Base-by-base conservation (phyloP, 371 early-diverging fungal genomes). In the Nematocida ironsii region DNA sequence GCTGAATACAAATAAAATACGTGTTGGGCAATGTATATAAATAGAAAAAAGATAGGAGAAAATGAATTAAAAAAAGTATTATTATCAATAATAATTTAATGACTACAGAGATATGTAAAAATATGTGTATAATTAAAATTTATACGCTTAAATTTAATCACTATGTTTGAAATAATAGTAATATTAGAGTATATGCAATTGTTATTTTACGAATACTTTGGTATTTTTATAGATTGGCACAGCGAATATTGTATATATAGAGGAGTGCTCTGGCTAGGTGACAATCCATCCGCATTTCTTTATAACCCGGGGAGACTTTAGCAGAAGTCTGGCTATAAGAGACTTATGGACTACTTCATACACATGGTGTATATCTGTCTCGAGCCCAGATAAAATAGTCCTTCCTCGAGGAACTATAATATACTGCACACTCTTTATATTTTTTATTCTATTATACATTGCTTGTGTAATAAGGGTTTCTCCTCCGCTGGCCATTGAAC, bases 401-500 rank as follows among this genome's bases (percentile, higher is more conserved):
- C 66, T 56, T 64, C 76, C 76, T 39, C 76, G 20, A 2, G 76
- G 68, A 0, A 75, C 67, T 16, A 75, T 45, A 1, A 67, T 54
- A 42, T 68, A 75, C 68, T 13, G 13, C 33, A 9, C 18, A 7
- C 6, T 64, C 54, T 69, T 66, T n/a, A 55, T 58, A 18, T 75
- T 69, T 64, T 75, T 75, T 39, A 75, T 50, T 42, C 69, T 33
- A 67, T 82, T 73, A 61, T 82, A 82, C 55, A 73, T 48, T 5
- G 72, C 33, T 7, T 72, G 67, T 16, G 82, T 83, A 25, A 82
- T 82, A 23, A 67, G 74, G 16, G 94, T 93, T 82, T 95, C 94
- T 4, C 95, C 95, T 42, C 94, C 95, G 78, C 94, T 93, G 0
- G 94, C 93, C 2, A 91, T 91, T 33, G 90, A 90, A 75, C 92